Evolutionary conservation across 768 basidiomycete genomes (phyloP).

Genomic region (Mycena olivaceomarginata): DNA sequence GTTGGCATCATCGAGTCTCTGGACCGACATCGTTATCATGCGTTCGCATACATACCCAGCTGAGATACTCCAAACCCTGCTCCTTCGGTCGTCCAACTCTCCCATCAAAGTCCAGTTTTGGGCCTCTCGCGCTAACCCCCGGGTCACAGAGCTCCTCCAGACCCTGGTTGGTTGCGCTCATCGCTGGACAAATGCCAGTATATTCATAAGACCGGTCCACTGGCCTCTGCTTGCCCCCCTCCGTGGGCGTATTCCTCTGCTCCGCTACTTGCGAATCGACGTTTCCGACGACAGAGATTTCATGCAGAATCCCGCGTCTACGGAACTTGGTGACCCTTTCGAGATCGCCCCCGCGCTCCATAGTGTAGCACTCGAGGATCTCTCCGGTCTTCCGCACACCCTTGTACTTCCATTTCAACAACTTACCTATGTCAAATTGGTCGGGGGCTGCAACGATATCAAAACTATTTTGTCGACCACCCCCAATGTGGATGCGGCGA

Average conservation of each 20-base stretch:
- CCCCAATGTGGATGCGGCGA: conserved; percentile 21
- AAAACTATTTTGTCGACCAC: neutral
- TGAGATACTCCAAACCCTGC: conserved; percentile 18
- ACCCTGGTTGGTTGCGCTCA: neutral
- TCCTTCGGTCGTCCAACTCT: conserved; percentile 6
- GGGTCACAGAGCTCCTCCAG: neutral
- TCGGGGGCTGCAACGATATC: accelerated
- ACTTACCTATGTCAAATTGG: conserved; percentile 11
- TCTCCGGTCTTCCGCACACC: neutral
- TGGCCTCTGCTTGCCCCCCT: neutral
- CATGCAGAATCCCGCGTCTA: neutral
- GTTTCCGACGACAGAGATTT: neutral
- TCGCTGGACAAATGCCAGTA: conserved; percentile 24
- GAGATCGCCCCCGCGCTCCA: conserved; percentile 33
- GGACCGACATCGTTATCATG: conserved; percentile 26
- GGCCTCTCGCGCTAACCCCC: neutral
- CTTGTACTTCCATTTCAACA: conserved; percentile 12
- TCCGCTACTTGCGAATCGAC: conserved; percentile 21
- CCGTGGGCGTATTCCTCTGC: conserved; percentile 14
- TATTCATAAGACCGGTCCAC: neutral
- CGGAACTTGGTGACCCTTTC: conserved; percentile 3
- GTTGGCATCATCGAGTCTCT: neutral
- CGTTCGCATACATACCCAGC: neutral
- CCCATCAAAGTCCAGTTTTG: conserved; percentile 21
- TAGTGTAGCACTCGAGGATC: conserved; percentile 18